These are phyloP conservation scores for Pythium sukuiense DNA, from an alignment of 352 stramenopile genomes.

Conservation along the genomic window DNA sequence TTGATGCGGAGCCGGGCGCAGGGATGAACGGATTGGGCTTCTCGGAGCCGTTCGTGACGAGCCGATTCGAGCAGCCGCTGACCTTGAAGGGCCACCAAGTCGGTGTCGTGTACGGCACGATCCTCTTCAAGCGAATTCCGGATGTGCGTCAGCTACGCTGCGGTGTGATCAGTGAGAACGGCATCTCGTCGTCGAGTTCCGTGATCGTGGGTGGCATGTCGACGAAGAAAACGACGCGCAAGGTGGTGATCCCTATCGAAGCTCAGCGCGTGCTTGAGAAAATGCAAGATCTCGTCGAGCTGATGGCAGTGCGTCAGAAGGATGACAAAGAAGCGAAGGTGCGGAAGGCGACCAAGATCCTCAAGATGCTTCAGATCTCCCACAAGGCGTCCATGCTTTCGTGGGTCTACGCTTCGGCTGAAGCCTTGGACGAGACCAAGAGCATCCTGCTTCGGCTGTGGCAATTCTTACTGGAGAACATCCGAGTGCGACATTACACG, in stretches of 20 bases:
- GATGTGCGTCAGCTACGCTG: constrained; percentile 85
- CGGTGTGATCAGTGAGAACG: constrained; percentile 86
- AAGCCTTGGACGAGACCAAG: constrained; percentile 87
- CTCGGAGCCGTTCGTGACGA: constrained; percentile 77
- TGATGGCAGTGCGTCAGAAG: constrained; percentile 87
- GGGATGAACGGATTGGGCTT: constrained; percentile 59
- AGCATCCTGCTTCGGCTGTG: constrained; percentile 82
- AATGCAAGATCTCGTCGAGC: constrained; percentile 85
- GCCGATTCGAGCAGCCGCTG: constrained; percentile 84
- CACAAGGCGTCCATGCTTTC: constrained; percentile 90
- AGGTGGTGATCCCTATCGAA: constrained; percentile 84
- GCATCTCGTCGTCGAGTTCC: constrained; percentile 85
- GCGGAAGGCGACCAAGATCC: constrained; percentile 87
- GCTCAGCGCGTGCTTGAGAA: constrained; percentile 88
- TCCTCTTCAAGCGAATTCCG: constrained; percentile 88
- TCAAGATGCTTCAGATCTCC: constrained; percentile 89
- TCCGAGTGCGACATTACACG: constrained; percentile 88
- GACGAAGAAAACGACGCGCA: constrained; percentile 64
- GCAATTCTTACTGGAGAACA: constrained; percentile 90
- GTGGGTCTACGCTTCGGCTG: constrained; percentile 83
- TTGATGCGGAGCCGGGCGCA: constrained; percentile 43
- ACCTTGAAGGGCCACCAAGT: constrained; percentile 88
- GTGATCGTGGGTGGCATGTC: constrained; percentile 75
- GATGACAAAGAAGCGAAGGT: constrained; percentile 90
- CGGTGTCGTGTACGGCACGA: constrained; percentile 84